Conservation (phyloP, 768 basidiomycete species). For the Fomitopsis pulvina region DNA sequence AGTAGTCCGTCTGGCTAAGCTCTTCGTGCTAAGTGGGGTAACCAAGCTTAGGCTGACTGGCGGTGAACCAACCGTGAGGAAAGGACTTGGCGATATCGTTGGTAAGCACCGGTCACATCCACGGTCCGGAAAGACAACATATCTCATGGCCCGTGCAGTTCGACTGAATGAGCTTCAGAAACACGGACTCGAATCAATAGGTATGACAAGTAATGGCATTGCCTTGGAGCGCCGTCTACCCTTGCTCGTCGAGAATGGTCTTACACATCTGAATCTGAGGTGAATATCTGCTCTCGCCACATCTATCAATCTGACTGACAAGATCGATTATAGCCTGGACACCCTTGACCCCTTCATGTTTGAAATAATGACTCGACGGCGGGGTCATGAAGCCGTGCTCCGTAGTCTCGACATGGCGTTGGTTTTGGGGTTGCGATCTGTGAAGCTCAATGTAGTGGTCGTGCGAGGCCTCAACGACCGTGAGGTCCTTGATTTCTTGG, state of each 20-base stretch:
- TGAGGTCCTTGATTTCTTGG: conserved; percentile 76
- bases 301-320: conserved; percentile 38
- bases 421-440: conserved; percentile 40
- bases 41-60: conserved; percentile 86
- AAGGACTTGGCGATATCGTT: conserved; percentile 64
- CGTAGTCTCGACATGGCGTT: conserved; percentile 61
- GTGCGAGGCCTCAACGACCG: conserved; percentile 75
- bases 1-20: conserved; percentile 58
- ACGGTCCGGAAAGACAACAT: neutral
- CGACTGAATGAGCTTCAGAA: conserved; percentile 54
- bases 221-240: conserved; percentile 69
- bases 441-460: conserved; percentile 84
- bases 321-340: conserved; percentile 51
- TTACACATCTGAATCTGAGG: conserved; percentile 64
- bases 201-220: conserved; percentile 83
- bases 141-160: conserved; percentile 28
- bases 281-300: conserved; percentile 8
- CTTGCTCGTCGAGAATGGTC: conserved; percentile 56
- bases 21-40: conserved; percentile 80
- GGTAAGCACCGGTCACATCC: conserved; percentile 32
- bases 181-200: conserved; percentile 65
- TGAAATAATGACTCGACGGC: conserved; percentile 77
- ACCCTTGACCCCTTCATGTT: conserved; percentile 85
- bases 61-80: conserved; percentile 82
- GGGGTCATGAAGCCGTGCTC: conserved; percentile 72